Evolutionary conservation across 1,139 yeast genomes (phyloP), one percentile per base, ranked within the genome.

Genomic region (Scheffersomyces stambukii): DNA sequence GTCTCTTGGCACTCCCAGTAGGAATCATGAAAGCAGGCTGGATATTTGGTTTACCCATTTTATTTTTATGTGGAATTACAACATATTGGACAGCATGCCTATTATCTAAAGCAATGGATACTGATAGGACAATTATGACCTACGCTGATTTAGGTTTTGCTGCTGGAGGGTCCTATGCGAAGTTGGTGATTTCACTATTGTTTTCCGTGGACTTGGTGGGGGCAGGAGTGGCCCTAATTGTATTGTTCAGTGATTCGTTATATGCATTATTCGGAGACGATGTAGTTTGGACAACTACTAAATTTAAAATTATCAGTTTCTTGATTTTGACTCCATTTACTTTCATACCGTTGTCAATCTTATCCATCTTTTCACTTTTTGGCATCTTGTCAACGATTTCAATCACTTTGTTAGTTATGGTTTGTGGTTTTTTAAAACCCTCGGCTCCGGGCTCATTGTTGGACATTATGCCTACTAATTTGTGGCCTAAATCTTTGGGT

Each of bases 61-160:
- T 68, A 27, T 33, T 61, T n/a, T 31, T 45, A 4, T 64, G 73
- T 47, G 70, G 71, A 3, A 33, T 60, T 21, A 39, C 62, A 8
- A 66, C 73, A 1, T 65, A 53, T 37, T 67, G 73, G 73, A 59
- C 68, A 3, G 75, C 74, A 2, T 42, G 55, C 2, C 52, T 68
- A 20, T 50, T 68, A 27, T 64, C 71, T 2, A 52, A 46, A 25
- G 46, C 69, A 2, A 63, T 85, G 72, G 88, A 81, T 42, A 77
- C 82, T 1, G 89, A 85, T 50, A 73, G 70, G 7, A 77, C 89
- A 1, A 64, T 89, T 40, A 80, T 80, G 71, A 84, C 96, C 0
- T 89, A 88, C 52, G 95, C 95, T 5, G 96, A 88, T 53, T 64
- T 84, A 42, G 93, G 89, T 6, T 79, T 73, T 44, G 88, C 84